Percentiles rank a stretch among this genome's conserved stretches.
Evolutionary conservation across 352 stramenopile genomes (phyloP).

Genomic region (Globisporangium radiosum): DNA sequence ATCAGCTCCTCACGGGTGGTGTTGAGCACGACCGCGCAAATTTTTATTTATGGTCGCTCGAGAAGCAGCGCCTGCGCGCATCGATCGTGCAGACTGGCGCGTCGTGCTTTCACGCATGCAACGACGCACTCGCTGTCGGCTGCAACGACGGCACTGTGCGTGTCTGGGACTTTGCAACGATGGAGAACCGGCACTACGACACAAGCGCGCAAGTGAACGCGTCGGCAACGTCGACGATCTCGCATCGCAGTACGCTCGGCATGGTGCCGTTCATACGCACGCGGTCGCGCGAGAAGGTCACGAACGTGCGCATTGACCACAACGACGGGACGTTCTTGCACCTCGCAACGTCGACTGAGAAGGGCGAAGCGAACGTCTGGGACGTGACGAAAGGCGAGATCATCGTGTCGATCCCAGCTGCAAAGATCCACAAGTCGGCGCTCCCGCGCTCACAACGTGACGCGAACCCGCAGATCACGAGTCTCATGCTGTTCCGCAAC

Average conservation of each 20-base stretch:
- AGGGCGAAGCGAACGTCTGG: conserved; percentile 84
- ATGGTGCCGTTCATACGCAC: conserved; percentile 83
- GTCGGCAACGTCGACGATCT: conserved; percentile 60
- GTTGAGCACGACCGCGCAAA: conserved; percentile 65
- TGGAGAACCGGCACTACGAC: conserved; percentile 48
- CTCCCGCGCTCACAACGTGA: conserved; percentile 62
- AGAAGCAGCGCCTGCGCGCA: conserved; percentile 51
- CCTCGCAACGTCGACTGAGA: conserved; percentile 78
- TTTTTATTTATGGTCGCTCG: conserved; percentile 85
- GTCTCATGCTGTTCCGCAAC: conserved; percentile 83
- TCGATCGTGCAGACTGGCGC: conserved; percentile 66
- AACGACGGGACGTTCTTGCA: conserved; percentile 77
- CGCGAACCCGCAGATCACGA: conserved; percentile 72
- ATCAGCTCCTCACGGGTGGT: conserved; percentile 63
- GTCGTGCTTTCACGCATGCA: conserved; percentile 74
- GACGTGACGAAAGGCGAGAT: conserved; percentile 83
- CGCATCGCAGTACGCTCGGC: conserved; percentile 68
- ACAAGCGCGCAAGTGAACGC: conserved; percentile 40
- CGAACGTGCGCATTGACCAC: conserved; percentile 75
- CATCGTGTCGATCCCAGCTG: conserved; percentile 66
- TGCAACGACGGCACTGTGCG: conserved; percentile 73
- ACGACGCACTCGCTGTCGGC: conserved; percentile 73
- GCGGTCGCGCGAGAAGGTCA: conserved; percentile 68
- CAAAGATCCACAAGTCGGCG: conserved; percentile 82
- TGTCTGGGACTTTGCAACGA: conserved; percentile 71